A percentile compares a stretch with the other conserved stretches of the same genome.
phyloP scores from a whole-genome alignment of 228 moss, liverwort and hornwort species.

The Sphagnum magellanicum region DNA sequence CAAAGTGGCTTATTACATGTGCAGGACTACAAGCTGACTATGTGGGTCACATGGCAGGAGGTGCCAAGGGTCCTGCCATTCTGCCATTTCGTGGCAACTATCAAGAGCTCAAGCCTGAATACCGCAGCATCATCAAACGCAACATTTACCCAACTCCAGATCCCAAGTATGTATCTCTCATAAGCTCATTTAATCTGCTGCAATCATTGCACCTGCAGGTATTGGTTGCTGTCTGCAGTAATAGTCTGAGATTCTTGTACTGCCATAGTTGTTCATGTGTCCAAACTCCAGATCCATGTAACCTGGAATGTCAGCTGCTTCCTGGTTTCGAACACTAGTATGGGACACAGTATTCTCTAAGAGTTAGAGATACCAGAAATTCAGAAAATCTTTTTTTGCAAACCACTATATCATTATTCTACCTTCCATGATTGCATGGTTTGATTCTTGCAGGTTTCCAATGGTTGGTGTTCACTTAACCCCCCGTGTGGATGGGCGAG shows the following conservation, averaged over 20 bases:
- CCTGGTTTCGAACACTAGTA: no score
- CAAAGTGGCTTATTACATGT: slow-evolving; percentile 78
- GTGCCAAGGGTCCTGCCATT: slow-evolving; percentile 55
- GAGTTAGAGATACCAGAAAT: no score
- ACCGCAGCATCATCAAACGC: slow-evolving; percentile 57
- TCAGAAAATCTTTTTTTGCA: no score
- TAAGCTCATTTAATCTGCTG: not conserved
- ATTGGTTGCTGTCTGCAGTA: not conserved
- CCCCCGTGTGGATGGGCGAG: slow-evolving; percentile 73
- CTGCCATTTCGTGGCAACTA: slow-evolving; percentile 81
- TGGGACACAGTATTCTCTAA: no score
- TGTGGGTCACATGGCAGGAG: slow-evolving; percentile 73
- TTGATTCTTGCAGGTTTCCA: slow-evolving; percentile 47
- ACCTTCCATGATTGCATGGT: not conserved
- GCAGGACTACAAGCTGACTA: slow-evolving; percentile 72
- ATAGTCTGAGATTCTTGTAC: no score
- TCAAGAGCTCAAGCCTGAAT: slow-evolving; percentile 75
- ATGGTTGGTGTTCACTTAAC: slow-evolving; percentile 90
- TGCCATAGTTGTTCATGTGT: no score
- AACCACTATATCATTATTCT: no score
- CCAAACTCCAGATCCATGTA: no score
- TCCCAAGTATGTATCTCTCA: slow-evolving; percentile 39
- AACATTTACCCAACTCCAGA: slow-evolving; percentile 92
- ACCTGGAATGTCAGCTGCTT: no score
- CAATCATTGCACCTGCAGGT: not conserved